A percentile compares a stretch with the other conserved stretches of the same genome.
Conservation (phyloP, 768 basidiomycete genomes). For the Tricholoma saponaceum region DNA sequence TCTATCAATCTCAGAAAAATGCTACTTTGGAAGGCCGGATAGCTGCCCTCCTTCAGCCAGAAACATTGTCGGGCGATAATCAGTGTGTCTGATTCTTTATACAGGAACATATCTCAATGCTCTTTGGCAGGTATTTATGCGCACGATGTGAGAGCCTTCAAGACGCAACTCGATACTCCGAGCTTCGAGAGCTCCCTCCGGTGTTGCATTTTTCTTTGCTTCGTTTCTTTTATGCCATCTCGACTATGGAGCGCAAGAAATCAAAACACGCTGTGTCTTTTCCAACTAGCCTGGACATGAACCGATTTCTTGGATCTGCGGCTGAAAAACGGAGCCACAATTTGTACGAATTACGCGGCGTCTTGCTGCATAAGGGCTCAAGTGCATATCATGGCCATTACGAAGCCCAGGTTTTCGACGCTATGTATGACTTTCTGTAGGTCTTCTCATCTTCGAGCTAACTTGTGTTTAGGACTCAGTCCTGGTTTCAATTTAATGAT, state of each 20-base stretch:
- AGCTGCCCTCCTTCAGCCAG: slow-evolving; percentile 57
- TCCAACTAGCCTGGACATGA: slow-evolving; percentile 73
- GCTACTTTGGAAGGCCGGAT: slow-evolving; percentile 74
- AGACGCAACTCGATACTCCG: slow-evolving; percentile 76
- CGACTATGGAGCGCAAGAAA: slow-evolving; percentile 81
- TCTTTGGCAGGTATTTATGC: slow-evolving; percentile 68
- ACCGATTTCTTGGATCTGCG: slow-evolving; percentile 44
- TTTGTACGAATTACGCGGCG: slow-evolving; percentile 80
- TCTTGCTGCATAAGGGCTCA: slow-evolving; percentile 85
- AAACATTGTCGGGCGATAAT: slow-evolving; percentile 79
- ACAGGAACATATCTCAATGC: neutral
- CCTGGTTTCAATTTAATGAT: slow-evolving; percentile 95
- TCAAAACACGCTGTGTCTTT: slow-evolving; percentile 80
- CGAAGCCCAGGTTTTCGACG: slow-evolving; percentile 79
- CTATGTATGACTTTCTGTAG: slow-evolving; percentile 41
- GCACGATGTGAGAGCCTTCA: slow-evolving; percentile 66
- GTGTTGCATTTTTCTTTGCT: slow-evolving; percentile 89
- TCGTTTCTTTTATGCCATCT: slow-evolving; percentile 86
- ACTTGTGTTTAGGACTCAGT: slow-evolving; percentile 40
- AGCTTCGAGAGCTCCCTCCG: slow-evolving; percentile 71
- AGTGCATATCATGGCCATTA: slow-evolving; percentile 93
- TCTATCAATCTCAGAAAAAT: slow-evolving; percentile 48
- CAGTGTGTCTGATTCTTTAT: slow-evolving; percentile 39
- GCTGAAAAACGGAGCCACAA: slow-evolving; percentile 18
- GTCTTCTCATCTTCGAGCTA: neutral